Conservation (phyloP, 768 basidiomycete species). For the Lepiota brunneoincarnata region DNA sequence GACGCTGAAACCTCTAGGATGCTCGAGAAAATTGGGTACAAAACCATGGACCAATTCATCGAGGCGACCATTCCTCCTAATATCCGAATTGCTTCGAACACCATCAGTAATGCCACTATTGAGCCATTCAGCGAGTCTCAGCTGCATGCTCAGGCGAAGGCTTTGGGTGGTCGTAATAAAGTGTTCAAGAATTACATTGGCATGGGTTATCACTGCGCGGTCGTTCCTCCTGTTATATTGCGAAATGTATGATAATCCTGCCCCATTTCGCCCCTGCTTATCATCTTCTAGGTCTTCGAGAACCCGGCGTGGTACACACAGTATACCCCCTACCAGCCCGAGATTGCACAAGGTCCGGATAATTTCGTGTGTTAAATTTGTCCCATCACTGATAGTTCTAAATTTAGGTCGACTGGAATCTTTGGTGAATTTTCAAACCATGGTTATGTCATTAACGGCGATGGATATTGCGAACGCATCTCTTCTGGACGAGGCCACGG, state of each 20-base stretch:
- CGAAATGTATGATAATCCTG: slow-evolving; percentile 63
- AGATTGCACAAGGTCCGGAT: slow-evolving; percentile 90
- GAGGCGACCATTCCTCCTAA: slow-evolving; percentile 75
- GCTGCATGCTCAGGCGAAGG: slow-evolving; percentile 70
- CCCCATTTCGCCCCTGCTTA: slow-evolving; percentile 10
- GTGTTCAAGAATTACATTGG: slow-evolving; percentile 93
- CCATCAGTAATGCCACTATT: slow-evolving; percentile 67
- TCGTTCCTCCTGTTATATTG: slow-evolving; percentile 93
- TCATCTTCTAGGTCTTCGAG: slow-evolving; percentile 65
- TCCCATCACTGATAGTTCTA: slow-evolving; percentile 4
- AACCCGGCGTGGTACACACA: slow-evolving; percentile 99
- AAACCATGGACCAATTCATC: slow-evolving; percentile 87
- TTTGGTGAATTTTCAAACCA: slow-evolving; percentile 94
- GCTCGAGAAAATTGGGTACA: slow-evolving; percentile 82
- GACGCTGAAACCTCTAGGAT: slow-evolving; percentile 75
- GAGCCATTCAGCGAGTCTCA: slow-evolving; percentile 84
- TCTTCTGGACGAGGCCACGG: slow-evolving; percentile 91
- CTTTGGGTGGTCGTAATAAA: slow-evolving; percentile 77
- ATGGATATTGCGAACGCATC: slow-evolving; percentile 98
- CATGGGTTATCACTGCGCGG: slow-evolving; percentile 95
- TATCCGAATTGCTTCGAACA: slow-evolving; percentile 65
- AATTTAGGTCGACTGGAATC: slow-evolving; percentile 87
- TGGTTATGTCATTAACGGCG: slow-evolving; percentile 90
- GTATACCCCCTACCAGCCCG: slow-evolving; percentile 95
- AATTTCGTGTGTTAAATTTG: slow-evolving; percentile 14